Base-by-base conservation (phyloP, 1,284 basidiomycete species). In the Rhodotorula sp. region DNA sequence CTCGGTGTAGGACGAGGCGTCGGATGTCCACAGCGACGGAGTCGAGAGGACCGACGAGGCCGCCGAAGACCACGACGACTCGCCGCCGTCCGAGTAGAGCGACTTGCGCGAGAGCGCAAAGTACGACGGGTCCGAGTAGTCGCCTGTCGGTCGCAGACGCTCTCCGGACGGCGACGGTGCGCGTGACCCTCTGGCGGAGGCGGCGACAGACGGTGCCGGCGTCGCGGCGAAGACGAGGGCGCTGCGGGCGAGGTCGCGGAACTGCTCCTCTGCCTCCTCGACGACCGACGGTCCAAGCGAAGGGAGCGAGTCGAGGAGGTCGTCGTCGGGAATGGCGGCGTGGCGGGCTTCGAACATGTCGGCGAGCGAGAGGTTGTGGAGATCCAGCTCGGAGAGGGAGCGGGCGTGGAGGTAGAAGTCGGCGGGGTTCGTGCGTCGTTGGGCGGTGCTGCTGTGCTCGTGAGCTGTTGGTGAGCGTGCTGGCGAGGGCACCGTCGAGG, bases 251-350 rank as follows among this genome's bases (percentile, higher is more conserved):
- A 37, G 30, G n/a, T 47, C 50, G 34, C n/a, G 58, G 47, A 64
- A 61, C 11, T n/a, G 28, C 44, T 47, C 55, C 50, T 69, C 67
- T 6, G 55, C 59, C n/a, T 65, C 67, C 51, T 69, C 67, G 40
- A 69, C 44, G 28, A 65, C 63, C 11, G 40, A 46, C 28, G 52
- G 46, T 8, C 53, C 63, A n/a, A 69, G 67, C 22, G 59, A 28
- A 1, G 62, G 59, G 20, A 62, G 52, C 50, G 44, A 48, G 51
- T 67, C 65, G 54, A 65, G 59, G 44, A 67, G 51, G 63, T 62
- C 67, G 22, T 62, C 59, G 63, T 69, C 67, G 11, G 37, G 24
- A 30, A 58, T 15, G 10, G 50, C 52, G 22, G 57, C 40, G 37
- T 59, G 30, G 22, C 58, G 58, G 20, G 53, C 44, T 6, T 62